Percentiles rank a stretch among this genome's conserved stretches.
Conservation (phyloP, 805 yeast species). For the Metschnikowia dekortorum region DNA sequence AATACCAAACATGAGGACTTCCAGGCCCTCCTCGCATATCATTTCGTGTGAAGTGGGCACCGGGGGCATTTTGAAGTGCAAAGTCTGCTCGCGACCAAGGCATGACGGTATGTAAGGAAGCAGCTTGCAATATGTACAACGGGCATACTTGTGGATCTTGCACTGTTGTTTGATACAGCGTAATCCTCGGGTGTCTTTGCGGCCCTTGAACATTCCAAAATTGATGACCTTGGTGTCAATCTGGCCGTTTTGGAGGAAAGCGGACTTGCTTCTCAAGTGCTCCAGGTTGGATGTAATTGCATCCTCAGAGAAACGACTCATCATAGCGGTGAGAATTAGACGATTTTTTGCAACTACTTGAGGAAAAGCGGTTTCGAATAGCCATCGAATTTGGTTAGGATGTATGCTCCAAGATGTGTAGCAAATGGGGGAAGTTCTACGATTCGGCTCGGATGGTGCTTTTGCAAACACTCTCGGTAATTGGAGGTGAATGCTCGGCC, state of each 20-base stretch:
- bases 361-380: neutral
- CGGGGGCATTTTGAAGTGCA: neutral
- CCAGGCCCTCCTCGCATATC: neutral
- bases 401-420: neutral
- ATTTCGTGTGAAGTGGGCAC: neutral
- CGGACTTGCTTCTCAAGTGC: neutral
- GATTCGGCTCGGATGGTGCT: neutral
- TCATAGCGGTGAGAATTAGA: neutral
- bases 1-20: neutral
- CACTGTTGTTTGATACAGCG: constrained; percentile 17
- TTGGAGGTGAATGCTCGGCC: neutral
- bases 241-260: neutral
- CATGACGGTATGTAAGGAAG: constrained; percentile 16
- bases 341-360: neutral
- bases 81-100: constrained; percentile 3
- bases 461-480: constrained; percentile 1
- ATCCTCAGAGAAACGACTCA: neutral
- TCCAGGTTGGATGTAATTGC: neutral
- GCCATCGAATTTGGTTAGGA: neutral
- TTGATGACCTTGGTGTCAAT: constrained; percentile 1
- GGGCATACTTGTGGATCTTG: constrained; percentile 8
- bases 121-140: constrained; percentile 12
- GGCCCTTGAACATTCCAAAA: constrained; percentile 21
- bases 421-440: neutral
- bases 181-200: constrained; percentile 17